phyloP scores from a whole-genome alignment of 139 green algal species.

The Chlorella sp. region DNA sequence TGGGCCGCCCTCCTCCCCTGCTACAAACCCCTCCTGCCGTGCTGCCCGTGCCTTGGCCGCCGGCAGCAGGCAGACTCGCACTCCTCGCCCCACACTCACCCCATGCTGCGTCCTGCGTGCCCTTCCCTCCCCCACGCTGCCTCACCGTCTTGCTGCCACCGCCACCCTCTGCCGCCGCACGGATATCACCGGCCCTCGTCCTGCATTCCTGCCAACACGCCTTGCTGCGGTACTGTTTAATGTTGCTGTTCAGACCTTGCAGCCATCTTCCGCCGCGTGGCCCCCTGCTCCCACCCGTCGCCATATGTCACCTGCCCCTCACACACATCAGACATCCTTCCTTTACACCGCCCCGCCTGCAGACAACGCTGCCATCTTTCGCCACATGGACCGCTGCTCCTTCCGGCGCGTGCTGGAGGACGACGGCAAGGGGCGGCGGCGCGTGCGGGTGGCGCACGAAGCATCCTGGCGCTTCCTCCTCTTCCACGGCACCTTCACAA shows the following conservation, averaged over 20 bases:
- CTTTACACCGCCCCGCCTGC: background rate
- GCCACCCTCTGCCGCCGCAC: too few species aligned
- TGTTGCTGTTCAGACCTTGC: background rate
- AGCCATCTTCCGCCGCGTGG: background rate
- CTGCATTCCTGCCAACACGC: too few species aligned
- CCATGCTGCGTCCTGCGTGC: too few species aligned
- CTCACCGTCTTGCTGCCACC: too few species aligned
- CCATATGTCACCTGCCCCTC: too few species aligned
- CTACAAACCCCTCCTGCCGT: background rate
- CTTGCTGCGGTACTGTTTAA: too few species aligned
- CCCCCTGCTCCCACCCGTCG: too few species aligned
- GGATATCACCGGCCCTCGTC: too few species aligned
- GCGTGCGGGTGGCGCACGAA: constrained; percentile 37
- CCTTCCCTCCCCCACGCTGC: too few species aligned
- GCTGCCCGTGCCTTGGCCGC: too few species aligned
- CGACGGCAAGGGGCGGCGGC: background rate
- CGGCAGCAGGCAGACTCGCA: too few species aligned
- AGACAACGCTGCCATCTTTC: constrained; percentile 42
- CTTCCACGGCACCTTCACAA: constrained; percentile 41
- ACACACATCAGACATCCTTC: background rate
- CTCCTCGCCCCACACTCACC: too few species aligned
- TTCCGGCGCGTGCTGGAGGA: constrained; percentile 31
- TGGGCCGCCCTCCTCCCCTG: background rate
- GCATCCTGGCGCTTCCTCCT: constrained; percentile 46
- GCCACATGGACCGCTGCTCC: constrained; percentile 46